A percentile compares a stretch with the other conserved stretches of the same genome.
Evolutionary conservation across 345 rosid genomes (phyloP).

Genomic region (Mangifera indica): DNA sequence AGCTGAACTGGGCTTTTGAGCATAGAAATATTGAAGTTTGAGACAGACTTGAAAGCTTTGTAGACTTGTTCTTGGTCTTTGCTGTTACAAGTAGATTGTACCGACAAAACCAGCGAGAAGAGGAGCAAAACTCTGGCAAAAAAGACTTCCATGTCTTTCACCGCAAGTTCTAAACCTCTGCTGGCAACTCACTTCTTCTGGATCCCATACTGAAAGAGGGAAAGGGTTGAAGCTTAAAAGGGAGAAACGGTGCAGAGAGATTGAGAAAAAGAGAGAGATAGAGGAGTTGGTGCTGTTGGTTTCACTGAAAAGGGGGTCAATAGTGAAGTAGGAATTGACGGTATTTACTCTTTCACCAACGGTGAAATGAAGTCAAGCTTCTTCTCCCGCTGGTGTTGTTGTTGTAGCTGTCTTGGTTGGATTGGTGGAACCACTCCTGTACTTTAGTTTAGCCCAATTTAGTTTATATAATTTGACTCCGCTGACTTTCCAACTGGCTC

Average conservation of each 20-base stretch:
- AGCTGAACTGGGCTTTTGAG: constrained; percentile 18
- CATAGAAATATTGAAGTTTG: constrained; percentile 70
- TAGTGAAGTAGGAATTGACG: constrained; percentile 20
- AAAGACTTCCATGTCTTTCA: constrained; percentile 26
- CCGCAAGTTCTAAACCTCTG: not conserved
- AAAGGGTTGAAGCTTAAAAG: not conserved
- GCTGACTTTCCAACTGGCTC: no score
- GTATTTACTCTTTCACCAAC: constrained; percentile 10
- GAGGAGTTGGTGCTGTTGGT: constrained; percentile 10
- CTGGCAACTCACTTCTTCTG: not conserved
- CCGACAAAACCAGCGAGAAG: constrained; percentile 40
- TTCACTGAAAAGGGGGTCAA: not conserved
- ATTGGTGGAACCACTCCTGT: constrained; percentile 8
- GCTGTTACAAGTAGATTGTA: constrained; percentile 43
- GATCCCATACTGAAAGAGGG: constrained; percentile 24
- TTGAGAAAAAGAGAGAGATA: not conserved
- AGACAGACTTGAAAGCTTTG: constrained; percentile 58
- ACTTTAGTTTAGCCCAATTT: not conserved
- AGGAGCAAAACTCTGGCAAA: constrained; percentile 34
- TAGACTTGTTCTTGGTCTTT: constrained; percentile 46
- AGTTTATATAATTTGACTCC: no score
- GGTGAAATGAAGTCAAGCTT: not conserved
- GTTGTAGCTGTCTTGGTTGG: constrained; percentile 1
- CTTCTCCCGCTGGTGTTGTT: not conserved
- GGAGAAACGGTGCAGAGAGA: not conserved